These are phyloP conservation scores for Chrysosporium queenslandicum DNA, from an alignment of 2,329 filamentous ascomycete species.

Conservation along the genomic window DNA sequence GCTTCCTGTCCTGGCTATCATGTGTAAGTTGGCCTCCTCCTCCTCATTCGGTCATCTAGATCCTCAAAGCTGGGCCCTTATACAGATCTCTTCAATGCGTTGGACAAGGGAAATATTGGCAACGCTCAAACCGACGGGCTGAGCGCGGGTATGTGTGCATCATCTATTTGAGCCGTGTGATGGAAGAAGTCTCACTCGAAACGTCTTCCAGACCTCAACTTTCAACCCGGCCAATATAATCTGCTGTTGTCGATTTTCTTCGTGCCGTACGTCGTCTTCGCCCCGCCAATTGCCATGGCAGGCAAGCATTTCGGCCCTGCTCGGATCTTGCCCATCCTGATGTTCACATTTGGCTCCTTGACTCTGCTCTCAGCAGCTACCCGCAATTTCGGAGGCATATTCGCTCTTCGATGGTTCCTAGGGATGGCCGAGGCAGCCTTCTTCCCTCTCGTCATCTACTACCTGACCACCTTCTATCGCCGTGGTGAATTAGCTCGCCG, in stretches of 20 bases:
- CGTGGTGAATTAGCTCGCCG: conserved; percentile 36
- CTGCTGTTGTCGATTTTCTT: conserved; percentile 63
- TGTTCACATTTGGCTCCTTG: conserved; percentile 55
- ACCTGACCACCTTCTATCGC: conserved; percentile 55
- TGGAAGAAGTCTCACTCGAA: conserved; percentile 25
- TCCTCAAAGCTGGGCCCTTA: neutral
- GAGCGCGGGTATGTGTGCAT: conserved; percentile 25
- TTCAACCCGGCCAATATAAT: conserved; percentile 57
- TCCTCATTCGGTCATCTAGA: neutral
- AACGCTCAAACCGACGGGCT: conserved; percentile 50
- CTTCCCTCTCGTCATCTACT: conserved; percentile 49
- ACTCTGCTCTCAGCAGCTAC: conserved; percentile 32
- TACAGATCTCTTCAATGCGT: conserved; percentile 45
- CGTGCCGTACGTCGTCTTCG: conserved; percentile 61
- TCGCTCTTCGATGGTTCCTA: conserved; percentile 57
- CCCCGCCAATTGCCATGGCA: conserved; percentile 54
- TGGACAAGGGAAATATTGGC: conserved; percentile 44
- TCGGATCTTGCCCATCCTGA: conserved; percentile 55
- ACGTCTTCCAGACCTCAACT: conserved; percentile 39
- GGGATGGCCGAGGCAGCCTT: conserved; percentile 49
- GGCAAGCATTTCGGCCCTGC: conserved; percentile 59
- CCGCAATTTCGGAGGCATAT: conserved; percentile 51
- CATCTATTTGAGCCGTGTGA: neutral
- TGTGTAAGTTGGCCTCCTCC: conserved; percentile 36
- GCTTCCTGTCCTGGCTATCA: conserved; percentile 49